Conservation (phyloP, 2,329 filamentous ascomycete genomes). For the Aureobasidium sp. region DNA sequence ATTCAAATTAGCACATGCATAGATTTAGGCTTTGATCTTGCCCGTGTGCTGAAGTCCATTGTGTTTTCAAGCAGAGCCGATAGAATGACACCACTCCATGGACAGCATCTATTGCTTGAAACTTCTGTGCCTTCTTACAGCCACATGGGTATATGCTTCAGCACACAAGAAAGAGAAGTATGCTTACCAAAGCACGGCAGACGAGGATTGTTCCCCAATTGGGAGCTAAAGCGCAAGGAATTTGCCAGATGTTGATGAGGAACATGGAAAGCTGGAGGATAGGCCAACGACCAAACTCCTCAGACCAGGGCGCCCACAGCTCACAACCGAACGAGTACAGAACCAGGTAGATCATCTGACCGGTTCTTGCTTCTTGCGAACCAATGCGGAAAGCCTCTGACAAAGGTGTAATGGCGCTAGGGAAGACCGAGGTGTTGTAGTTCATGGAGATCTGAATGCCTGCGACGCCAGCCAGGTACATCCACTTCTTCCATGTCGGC, state of each 20-base stretch:
- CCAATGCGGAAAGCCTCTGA: constrained; percentile 61
- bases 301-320: constrained; percentile 81
- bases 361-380: constrained; percentile 60
- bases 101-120: not conserved
- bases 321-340: constrained; percentile 81
- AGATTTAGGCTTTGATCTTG: not conserved
- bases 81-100: not conserved
- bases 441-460: constrained; percentile 46
- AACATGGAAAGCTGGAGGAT: constrained; percentile 67
- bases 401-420: constrained; percentile 39
- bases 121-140: not conserved
- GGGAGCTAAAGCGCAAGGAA: constrained; percentile 46
- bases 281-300: constrained; percentile 72
- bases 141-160: not conserved
- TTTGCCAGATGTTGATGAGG: constrained; percentile 70
- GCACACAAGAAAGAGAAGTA: not conserved
- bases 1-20: constrained; percentile 29
- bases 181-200: constrained; percentile 40
- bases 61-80: not conserved
- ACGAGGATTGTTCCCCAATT: constrained; percentile 38
- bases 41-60: not conserved
- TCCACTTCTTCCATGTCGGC: constrained; percentile 42
- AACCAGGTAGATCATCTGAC: constrained; percentile 72
- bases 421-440: constrained; percentile 44
- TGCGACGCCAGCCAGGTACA: constrained; percentile 41